These are phyloP conservation scores for Fomes fomentarius DNA, from an alignment of 1,284 basidiomycete species.

Conservation along the genomic window DNA sequence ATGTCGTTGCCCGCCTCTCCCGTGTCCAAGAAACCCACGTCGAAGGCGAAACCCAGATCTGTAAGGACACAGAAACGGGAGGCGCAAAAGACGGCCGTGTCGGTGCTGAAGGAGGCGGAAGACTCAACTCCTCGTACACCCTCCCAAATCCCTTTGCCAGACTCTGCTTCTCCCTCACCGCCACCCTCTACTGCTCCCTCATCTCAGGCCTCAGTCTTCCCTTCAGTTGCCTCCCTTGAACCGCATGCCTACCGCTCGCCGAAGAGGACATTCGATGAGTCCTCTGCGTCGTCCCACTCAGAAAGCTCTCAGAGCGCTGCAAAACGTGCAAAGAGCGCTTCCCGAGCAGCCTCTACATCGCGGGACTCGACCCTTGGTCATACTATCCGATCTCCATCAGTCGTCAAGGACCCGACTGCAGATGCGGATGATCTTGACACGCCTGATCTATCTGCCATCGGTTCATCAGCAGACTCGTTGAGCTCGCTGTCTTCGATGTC, in stretches of 20 bases:
- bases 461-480: conserved; percentile 43
- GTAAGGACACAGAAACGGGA: conserved; percentile 24
- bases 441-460: conserved; percentile 46
- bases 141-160: conserved; percentile 43
- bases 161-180: conserved; percentile 52
- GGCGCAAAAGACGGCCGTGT: too few species aligned
- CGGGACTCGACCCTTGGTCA: conserved; percentile 24
- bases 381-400: not conserved
- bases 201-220: conserved; percentile 23
- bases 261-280: conserved; percentile 71
- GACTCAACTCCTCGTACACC: conserved; percentile 28
- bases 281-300: conserved; percentile 46
- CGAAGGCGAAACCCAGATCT: conserved; percentile 30
- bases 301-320: conserved; percentile 44
- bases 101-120: conserved; percentile 22
- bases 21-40: conserved; percentile 30
- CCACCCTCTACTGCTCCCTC: conserved; percentile 34
- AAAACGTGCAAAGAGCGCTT: conserved; percentile 44
- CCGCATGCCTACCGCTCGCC: conserved; percentile 50
- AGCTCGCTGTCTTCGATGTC: conserved; percentile 44
- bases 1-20: conserved; percentile 22
- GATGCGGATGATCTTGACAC: conserved; percentile 43
- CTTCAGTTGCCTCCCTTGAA: conserved; percentile 10
- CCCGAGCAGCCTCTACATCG: conserved; percentile 20
- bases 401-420: conserved; percentile 22